Conservation (phyloP, 257 asterid genomes). For the Solanum chilense region DNA sequence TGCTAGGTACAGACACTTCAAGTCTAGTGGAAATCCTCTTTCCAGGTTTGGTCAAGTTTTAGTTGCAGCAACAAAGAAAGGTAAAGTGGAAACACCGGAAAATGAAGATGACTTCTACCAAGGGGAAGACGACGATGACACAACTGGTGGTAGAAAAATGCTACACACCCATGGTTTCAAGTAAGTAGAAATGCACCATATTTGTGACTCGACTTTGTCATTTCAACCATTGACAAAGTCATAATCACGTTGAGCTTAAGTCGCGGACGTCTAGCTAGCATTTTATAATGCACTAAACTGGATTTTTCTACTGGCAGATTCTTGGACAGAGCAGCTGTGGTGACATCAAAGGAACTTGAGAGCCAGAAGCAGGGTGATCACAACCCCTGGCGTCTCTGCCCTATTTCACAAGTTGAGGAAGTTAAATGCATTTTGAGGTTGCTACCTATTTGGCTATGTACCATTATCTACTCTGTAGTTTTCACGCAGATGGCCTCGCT, state of each 20-base stretch:
- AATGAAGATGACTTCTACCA: constrained; percentile 30
- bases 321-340: constrained; percentile 79
- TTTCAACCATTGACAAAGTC: not conserved
- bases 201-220: not conserved
- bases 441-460: constrained; percentile 95
- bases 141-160: constrained; percentile 42
- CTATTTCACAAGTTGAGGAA: constrained; percentile 92
- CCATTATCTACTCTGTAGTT: constrained; percentile 85
- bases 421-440: constrained; percentile 77
- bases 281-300: not conserved
- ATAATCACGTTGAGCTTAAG: not conserved
- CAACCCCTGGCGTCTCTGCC: constrained; percentile 74
- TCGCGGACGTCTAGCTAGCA: not conserved
- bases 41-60: constrained; percentile 68
- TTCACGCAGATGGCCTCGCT: constrained; percentile 98
- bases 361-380: constrained; percentile 20
- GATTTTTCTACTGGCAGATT: constrained; percentile 27
- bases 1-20: constrained; percentile 64
- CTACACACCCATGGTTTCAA: constrained; percentile 82
- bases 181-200: constrained; percentile 26
- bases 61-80: constrained; percentile 62
- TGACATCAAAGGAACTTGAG: constrained; percentile 49
- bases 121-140: constrained; percentile 14
- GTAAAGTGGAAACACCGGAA: constrained; percentile 16
- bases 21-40: constrained; percentile 77